Base-by-base conservation (phyloP, 2,329 filamentous ascomycete species). In the Exophiala spinifera region DNA sequence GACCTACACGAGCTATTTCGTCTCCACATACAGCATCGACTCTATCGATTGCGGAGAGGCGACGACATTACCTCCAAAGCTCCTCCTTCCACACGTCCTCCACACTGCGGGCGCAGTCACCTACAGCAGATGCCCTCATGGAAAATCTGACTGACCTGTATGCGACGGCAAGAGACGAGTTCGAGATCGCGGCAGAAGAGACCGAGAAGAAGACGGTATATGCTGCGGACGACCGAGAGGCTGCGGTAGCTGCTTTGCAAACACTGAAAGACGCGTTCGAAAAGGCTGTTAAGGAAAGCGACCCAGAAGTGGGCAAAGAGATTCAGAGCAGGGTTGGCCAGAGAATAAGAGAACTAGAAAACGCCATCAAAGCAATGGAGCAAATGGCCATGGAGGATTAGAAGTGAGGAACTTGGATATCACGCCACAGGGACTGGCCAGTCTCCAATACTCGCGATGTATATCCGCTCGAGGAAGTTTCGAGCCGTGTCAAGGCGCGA, bases 141-240 rank as follows among this genome's bases (percentile, higher is more conserved):
- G 62, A 64, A 42, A 46, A 62, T 34, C 48, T 65, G 19, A 61
- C 53, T n/a, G 63, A 65, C 20, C 57, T 65, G n/a, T 65, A 65
- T 54, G 49, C 59, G n/a, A 65, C 62, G 1, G 63, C 63, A 4
- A 61, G 55, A 43, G 63, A 65, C 48, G 63, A 65, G 51, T 50
- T 76, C 71, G 57, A 70, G 69, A 59, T 74, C 68, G 71, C 75
- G 66, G 55, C 73, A 69, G 63, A 71, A 70, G 55, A 75, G 65
- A 70, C 74, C 66, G 73, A 67, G 64, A 80, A 79, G 67, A 75
- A 76, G 53, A 78, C 77, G 10, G 75, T 80, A 28, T 82, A 82
- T 65, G 80, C 80, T 1, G 71, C 75, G 15, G 78, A 78, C 21
- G 79, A 82, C 57, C 69, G 80, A 3, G 75, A 73, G 15, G 79